phyloP scores from a whole-genome alignment of 805 yeast genomes.

The Cyberlindnera japonica region DNA sequence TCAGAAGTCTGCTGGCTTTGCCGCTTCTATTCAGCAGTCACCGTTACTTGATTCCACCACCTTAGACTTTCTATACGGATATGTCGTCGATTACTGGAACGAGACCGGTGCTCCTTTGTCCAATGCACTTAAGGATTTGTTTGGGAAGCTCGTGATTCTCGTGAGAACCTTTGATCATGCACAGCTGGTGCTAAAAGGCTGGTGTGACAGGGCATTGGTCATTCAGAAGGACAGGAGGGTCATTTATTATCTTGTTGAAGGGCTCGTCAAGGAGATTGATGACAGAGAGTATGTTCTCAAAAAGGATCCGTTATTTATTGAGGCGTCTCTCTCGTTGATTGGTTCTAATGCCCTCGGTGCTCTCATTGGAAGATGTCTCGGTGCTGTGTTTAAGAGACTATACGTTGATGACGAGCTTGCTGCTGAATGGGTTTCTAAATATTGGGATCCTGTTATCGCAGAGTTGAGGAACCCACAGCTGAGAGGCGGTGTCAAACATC shows the following conservation, averaged over 20 bases:
- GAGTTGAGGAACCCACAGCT: conserved; percentile 14
- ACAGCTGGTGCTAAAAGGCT: conserved; percentile 32
- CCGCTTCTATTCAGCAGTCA: conserved; percentile 4
- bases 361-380: conserved; percentile 57
- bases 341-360: conserved; percentile 61
- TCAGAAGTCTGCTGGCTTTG: conserved; percentile 8
- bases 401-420: conserved; percentile 30
- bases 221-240: conserved; percentile 54
- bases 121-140: conserved; percentile 61
- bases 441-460: conserved; percentile 23
- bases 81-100: conserved; percentile 64
- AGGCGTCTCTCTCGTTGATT: conserved; percentile 46
- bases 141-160: conserved; percentile 48
- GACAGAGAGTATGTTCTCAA: conserved; percentile 40
- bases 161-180: conserved; percentile 28
- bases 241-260: conserved; percentile 56
- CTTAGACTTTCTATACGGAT: conserved; percentile 40
- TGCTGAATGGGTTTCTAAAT: conserved; percentile 19
- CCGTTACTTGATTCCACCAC: conserved; percentile 17
- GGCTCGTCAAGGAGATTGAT: conserved; percentile 43
- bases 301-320: conserved; percentile 43
- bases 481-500: conserved; percentile 46
- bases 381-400: conserved; percentile 35
- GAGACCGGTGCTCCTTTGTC: conserved; percentile 68
- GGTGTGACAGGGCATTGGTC: conserved; percentile 44